Base-by-base conservation (phyloP, 352 stramenopile genomes). In the Globisporangium splendens region DNA sequence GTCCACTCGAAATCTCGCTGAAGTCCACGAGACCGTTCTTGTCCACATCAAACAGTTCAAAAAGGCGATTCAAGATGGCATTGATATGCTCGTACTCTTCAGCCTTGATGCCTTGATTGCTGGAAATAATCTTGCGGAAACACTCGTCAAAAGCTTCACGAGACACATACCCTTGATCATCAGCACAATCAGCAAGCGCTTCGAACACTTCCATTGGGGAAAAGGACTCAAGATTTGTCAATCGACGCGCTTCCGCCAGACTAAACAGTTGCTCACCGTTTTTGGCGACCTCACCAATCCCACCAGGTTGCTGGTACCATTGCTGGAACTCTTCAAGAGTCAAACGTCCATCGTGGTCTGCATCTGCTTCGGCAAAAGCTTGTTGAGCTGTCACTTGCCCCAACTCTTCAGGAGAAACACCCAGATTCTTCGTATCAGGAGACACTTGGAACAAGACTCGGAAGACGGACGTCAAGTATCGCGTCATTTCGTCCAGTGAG, bases 391-490 rank as follows among this genome's bases (percentile, higher is more conserved):
- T 96, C 2, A 93, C 72, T 56, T 89, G 62, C 18, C 86, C 88
- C 0, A 96, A 59, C 41, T 96, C 80, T 54, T 95, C 83, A 11
- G 86, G 81, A 0, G 75, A 79, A 13, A 96, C 73, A 3, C 73
- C 77, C 18, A 83, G 65, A 1, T 72, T 73, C 50, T 86, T 70
- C 0, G 78, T 78, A 42, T 90, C 75, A 2, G 81, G 76, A 10
- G 73, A 87, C n/a, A 90, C 77, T 72, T 88, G 79, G 50, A 90
- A 95, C 3, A 96, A 69, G 15, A 96, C 83, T 33, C 79, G 84
- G 59, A 96, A 96, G 0, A 96, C 84, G 1, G 80, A 91, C n/a
- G 84, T 89, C 31, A 96, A 58, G 62, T 96, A 96, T 15, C 77
- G 85, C 18, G 80, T 85, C 83, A 96, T 93, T 42, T 96, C 87